These are phyloP conservation scores for fission yeast (Schizosaccharomyces pombe) DNA, from an alignment of 805 yeast species.

Conservation along the genomic window DNA sequence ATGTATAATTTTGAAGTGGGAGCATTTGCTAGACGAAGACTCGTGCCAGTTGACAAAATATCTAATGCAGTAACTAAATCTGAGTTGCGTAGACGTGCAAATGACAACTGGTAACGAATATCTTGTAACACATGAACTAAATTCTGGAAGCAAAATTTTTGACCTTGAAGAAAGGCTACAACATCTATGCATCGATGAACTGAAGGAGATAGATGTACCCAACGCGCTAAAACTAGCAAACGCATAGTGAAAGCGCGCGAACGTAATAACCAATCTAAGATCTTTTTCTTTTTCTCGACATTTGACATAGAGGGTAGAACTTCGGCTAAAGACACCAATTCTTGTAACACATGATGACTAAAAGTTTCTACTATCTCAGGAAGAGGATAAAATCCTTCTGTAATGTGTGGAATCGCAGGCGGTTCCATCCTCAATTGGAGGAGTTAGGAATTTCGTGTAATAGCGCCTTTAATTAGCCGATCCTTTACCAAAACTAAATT, in stretches of 20 bases:
- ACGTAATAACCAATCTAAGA: slow-evolving; percentile 43
- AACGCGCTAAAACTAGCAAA: slow-evolving; percentile 63
- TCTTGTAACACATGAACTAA: slow-evolving; percentile 41
- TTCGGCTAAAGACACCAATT: slow-evolving; percentile 35
- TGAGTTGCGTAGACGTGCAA: slow-evolving; percentile 81
- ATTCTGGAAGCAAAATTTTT: slow-evolving; percentile 42
- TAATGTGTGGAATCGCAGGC: slow-evolving; percentile 44
- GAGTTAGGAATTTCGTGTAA: too few relatives aligned
- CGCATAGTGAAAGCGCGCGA: slow-evolving; percentile 68
- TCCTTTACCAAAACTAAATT: background rate
- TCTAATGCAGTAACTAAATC: slow-evolving; percentile 74
- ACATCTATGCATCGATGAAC: slow-evolving; percentile 61
- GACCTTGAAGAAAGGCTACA: slow-evolving; percentile 66
- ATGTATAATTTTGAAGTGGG: background rate
- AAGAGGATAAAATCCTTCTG: slow-evolving; percentile 45
- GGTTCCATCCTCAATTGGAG: slow-evolving; percentile 8
- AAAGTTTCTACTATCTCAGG: slow-evolving; percentile 38
- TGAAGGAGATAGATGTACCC: slow-evolving; percentile 57
- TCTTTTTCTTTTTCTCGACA: slow-evolving; percentile 37
- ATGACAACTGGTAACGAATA: slow-evolving; percentile 47
- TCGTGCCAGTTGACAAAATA: slow-evolving; percentile 42
- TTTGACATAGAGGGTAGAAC: slow-evolving; percentile 37
- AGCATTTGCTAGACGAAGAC: background rate
- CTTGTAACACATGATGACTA: slow-evolving; percentile 16
- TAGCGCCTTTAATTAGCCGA: too few relatives aligned